Evolutionary conservation across 441 rosid species (phyloP), one percentile per base, ranked within the genome.

Genomic region (Daphne laureola): DNA sequence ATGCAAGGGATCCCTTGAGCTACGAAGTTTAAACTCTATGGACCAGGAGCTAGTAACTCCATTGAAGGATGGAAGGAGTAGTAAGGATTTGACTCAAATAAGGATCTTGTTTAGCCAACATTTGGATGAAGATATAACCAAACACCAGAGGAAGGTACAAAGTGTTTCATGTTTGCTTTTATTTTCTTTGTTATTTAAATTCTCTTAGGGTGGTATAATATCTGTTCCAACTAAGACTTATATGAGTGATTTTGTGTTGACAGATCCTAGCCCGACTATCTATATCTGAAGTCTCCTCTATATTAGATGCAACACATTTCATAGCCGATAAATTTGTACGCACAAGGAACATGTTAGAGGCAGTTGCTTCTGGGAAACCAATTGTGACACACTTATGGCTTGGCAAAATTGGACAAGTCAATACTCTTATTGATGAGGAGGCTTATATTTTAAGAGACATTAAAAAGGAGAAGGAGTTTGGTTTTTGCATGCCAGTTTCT

Each of bases 321-420:
- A 23, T 87, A 60, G 80, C 96, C 18, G 85, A 90, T 71, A 73
- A 61, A 65, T 90, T 87, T 74, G 78, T 68, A 46, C 97, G 96
- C 55, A 90, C 96, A 38, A 78, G 94, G 70, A 85, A 90, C 67
- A 87, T 85, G 96, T 59, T 90, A 65, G 92, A 84, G 67, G 83
- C 92, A 46, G 85, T 90, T 60, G 96, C 84, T 69, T 73, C 70
- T 55, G 97, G 94, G 43, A 90, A 83, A 71, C 90, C 88, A 65
- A 81, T 87, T 67, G 92, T 90, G 66, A 81, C 94, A 47, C 84
- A 71, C 69, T 70, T 75, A 60, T 87, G 96, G 96, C 86, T 90
- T 54, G 84, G 84, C 68, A 75, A 82, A 70, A 71, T 84, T 54
- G 81, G 69, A 45, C 84, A 80, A 65, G 91, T 80, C 50, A 75